phyloP scores from a whole-genome alignment of 2,329 filamentous ascomycete genomes.

The Aspergillus aculeatinus region DNA sequence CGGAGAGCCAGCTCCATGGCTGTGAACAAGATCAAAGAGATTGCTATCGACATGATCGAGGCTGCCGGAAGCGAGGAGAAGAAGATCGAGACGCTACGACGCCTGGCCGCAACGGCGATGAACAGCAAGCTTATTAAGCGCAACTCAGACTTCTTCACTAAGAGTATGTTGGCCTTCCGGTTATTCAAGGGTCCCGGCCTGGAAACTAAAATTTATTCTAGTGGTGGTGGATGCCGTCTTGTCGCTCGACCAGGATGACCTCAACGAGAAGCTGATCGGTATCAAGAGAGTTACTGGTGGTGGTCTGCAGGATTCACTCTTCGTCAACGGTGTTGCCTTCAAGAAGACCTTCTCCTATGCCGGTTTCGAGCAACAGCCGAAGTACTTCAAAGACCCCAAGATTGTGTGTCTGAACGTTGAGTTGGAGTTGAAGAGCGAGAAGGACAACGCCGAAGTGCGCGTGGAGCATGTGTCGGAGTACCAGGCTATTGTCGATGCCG shows the following conservation, averaged over 20 bases:
- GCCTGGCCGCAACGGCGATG: constrained; percentile 94
- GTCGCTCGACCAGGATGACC: constrained; percentile 90
- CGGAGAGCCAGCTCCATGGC: constrained; percentile 84
- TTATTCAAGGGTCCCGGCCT: neutral
- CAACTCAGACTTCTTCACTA: constrained; percentile 95
- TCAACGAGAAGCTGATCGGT: constrained; percentile 97
- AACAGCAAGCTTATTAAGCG: constrained; percentile 99
- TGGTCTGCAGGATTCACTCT: constrained; percentile 91
- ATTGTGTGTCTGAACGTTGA: constrained; percentile 98
- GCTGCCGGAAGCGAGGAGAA: constrained; percentile 79
- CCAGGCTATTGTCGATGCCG: constrained; percentile 97
- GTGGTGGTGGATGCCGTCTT: constrained; percentile 98
- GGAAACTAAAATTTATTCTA: constrained; percentile 40
- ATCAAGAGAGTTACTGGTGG: constrained; percentile 98
- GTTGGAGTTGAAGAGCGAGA: constrained; percentile 96
- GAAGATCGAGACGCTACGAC: constrained; percentile 81
- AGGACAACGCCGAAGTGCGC: constrained; percentile 97
- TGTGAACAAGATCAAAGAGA: constrained; percentile 98
- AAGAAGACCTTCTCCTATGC: constrained; percentile 99
- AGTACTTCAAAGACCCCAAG: constrained; percentile 89
- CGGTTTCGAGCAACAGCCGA: constrained; percentile 98
- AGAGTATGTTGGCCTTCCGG: constrained; percentile 61
- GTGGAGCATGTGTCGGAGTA: constrained; percentile 99
- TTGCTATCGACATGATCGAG: constrained; percentile 67
- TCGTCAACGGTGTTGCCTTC: constrained; percentile 97